Conservation (phyloP, 2,329 filamentous ascomycete species). For the Aspergillus fructus region DNA sequence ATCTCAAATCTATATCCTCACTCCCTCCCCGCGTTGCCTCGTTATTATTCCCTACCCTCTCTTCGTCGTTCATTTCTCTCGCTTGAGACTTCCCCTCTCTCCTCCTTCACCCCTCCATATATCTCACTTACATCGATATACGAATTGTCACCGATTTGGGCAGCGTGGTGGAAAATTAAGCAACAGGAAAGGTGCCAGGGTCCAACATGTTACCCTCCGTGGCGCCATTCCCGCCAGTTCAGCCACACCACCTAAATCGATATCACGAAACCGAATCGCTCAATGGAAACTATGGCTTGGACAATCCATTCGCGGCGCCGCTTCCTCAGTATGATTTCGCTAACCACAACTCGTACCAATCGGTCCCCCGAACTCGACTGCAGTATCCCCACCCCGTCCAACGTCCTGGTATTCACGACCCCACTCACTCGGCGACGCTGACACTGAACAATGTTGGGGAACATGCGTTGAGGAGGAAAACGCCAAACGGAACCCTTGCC, state of each 20-base stretch:
- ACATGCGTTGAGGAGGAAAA: slow-evolving; percentile 85
- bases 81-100: neutral
- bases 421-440: slow-evolving; percentile 22
- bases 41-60: slow-evolving; percentile 15
- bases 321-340: slow-evolving; percentile 27
- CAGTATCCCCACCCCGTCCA: slow-evolving; percentile 43
- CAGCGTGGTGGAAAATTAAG: slow-evolving; percentile 14
- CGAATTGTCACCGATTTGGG: too few relatives aligned
- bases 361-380: slow-evolving; percentile 31
- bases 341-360: slow-evolving; percentile 29
- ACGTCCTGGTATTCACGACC: slow-evolving; percentile 32
- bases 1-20: slow-evolving; percentile 1
- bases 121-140: too few relatives aligned
- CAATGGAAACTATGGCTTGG: slow-evolving; percentile 32
- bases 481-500: slow-evolving; percentile 87
- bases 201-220: slow-evolving; percentile 51
- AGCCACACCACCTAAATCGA: slow-evolving; percentile 40
- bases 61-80: slow-evolving; percentile 3
- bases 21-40: slow-evolving; percentile 8
- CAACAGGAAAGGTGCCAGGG: slow-evolving; percentile 4
- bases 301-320: slow-evolving; percentile 24
- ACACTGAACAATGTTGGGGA: slow-evolving; percentile 47
- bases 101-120: neutral
- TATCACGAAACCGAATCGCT: slow-evolving; percentile 30
- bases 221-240: slow-evolving; percentile 43